Base-by-base conservation (phyloP, 2,329 filamentous ascomycete species). In the Polychaeton citri region DNA sequence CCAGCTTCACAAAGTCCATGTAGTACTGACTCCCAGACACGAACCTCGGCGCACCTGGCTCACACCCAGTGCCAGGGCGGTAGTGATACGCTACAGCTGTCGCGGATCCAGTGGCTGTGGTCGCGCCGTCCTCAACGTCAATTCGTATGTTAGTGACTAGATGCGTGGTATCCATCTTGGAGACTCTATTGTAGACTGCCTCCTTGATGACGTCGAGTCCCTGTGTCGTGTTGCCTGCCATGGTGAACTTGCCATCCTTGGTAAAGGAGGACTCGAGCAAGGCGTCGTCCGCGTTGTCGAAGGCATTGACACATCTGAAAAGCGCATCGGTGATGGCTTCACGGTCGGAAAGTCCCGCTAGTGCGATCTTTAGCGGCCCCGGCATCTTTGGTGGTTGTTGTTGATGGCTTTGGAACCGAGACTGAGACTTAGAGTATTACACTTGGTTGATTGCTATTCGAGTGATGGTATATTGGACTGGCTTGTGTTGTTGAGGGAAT, bases 241-340 rank as follows among this genome's bases (percentile, higher is more conserved):
- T 21, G 21, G 32, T 26, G 30, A 51, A 43, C n/a, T 28, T 35
- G 20, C 44, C 46, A 3, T 51, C 44, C 2, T 40, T 19, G n/a
- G 47, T 42, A 32, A 54, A 47, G 24, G 48, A 46, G 2, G 57
- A 55, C 15, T 55, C 43, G 43, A 55, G 51, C 3, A 59, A 49
- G 5, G 35, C 24, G 3, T 34, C 10, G 41, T 56, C 47, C 19
- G 44, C 39, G 30, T 39, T 52, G 43, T 60, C 56, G 18, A 55
- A 40, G 30, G 38, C 46, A 9, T 42, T 36, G 18, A 53, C 38
- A 36, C 34, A 40, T 28, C 56, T 54, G 42, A 55, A 50, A 20
- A 58, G 19, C 12, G 54, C 44, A 34, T 59, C 57, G n/a, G 43
- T 33, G 32, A 60, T 48, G 17, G 55, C 53, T 15, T 59, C 55